Base-by-base conservation (phyloP, 176 grass and related monocot species). In the Hsuehochloa calcarea region DNA sequence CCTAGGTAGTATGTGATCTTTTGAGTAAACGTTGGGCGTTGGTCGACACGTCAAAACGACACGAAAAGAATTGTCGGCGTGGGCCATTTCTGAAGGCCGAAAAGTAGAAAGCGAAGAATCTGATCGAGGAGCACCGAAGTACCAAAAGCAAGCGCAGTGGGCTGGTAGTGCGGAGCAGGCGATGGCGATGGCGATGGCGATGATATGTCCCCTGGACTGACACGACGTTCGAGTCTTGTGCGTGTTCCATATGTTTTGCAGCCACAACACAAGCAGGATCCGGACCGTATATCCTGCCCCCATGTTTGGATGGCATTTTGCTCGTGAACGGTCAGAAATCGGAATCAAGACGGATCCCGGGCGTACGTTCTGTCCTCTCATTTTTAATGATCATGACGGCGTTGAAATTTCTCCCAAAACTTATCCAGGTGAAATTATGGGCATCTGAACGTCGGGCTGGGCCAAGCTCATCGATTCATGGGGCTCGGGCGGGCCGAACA, bases 21-120 rank as follows among this genome's bases (percentile, higher is more conserved):
- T 77, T 16, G 34, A 10, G 51, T 22, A 8, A 75, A 12, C 29
- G 15, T 60, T 7, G 74, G 13, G 4, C 5, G 10, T 10, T 62
- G 75, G 50, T 23, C 45, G 45, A 80, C 22, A 46, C 63, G 11
- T 17, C 16, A 1, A 26, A 23, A 40, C 10, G 78, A 26, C 17
- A 6, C 17, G 11, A 10, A 39, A 43, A 47, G 71, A 8, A 5
- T 6, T 50, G 35, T 23, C 35, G 13, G 80, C 20, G 3, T 8
- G 77, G 6, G 10, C 10, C 16, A 5, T 49, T 20, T 50, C 39
- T 75, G 70, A 87, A 81, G 78, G 85, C 70, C 85, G 70, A 38
- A 87, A 87, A 56, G 78, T 7, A 16, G 65, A 74, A 56, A 19
- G 3, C 16, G 10, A 16, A 20, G 10, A 52, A 20, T 55, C 23